Conservation (phyloP, 2,329 filamentous ascomycete species). For the Raffaelea albimanens region DNA sequence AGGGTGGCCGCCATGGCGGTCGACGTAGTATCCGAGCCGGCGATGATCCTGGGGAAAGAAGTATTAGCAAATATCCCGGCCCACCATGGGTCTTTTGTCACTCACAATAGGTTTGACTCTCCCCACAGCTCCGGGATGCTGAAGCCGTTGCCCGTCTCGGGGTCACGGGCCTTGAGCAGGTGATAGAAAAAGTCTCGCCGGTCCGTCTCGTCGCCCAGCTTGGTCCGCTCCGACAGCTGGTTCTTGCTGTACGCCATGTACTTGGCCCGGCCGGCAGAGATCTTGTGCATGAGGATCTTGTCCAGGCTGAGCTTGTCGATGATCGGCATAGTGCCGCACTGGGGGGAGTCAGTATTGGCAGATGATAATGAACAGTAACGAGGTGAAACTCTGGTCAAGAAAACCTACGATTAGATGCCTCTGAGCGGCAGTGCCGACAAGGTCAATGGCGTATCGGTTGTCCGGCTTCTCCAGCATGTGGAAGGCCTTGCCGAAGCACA, state of each 20-base stretch:
- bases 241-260: constrained; percentile 64
- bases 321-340: constrained; percentile 65
- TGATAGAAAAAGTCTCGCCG: constrained; percentile 71
- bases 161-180: constrained; percentile 60
- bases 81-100: no score
- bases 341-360: not conserved
- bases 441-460: constrained; percentile 56
- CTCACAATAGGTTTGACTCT: constrained; percentile 48
- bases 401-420: constrained; percentile 56
- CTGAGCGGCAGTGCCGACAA: constrained; percentile 59
- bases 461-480: constrained; percentile 50
- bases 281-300: constrained; percentile 56
- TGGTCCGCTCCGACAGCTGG: constrained; percentile 57
- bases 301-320: constrained; percentile 58
- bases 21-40: constrained; percentile 63
- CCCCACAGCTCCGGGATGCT: constrained; percentile 58
- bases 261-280: constrained; percentile 55
- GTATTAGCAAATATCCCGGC: not conserved
- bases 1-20: constrained; percentile 55
- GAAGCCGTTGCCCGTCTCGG: constrained; percentile 60
- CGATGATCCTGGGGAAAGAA: constrained; percentile 46
- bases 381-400: not conserved
- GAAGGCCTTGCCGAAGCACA: constrained; percentile 54
- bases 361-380: not conserved
- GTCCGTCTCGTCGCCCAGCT: constrained; percentile 54